Conservation (phyloP, 306 rosid species). For the Quercus berberidifolia region DNA sequence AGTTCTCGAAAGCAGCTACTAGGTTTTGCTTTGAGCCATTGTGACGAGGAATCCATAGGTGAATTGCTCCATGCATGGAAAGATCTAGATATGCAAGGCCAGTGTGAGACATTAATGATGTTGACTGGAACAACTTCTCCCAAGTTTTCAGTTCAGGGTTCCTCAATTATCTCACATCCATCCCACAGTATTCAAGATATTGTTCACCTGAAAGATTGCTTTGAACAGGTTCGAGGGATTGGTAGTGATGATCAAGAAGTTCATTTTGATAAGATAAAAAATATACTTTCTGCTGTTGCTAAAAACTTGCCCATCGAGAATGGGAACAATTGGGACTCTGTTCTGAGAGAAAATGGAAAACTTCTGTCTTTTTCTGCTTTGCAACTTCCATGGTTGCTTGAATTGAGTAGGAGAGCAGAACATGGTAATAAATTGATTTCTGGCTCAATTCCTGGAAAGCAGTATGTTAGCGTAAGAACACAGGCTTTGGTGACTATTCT, state of each 20-base stretch:
- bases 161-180: conserved; percentile 43
- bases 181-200: conserved; percentile 42
- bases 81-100: conserved; percentile 95
- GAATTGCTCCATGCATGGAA: conserved; percentile 95
- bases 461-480: conserved; percentile 46
- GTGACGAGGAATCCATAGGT: conserved; percentile 88
- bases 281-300: conserved; percentile 56
- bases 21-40: conserved; percentile 92
- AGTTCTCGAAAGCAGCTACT: conserved; percentile 80
- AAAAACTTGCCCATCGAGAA: conserved; percentile 64
- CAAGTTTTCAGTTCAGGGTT: conserved; percentile 48
- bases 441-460: conserved; percentile 42
- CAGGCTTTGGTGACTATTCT: conserved; percentile 78
- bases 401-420: conserved; percentile 59
- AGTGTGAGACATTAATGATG: conserved; percentile 64
- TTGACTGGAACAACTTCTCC: conserved; percentile 54
- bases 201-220: conserved; percentile 37
- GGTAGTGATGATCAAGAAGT: conserved; percentile 50
- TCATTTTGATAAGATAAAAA: conserved; percentile 47
- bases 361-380: conserved; percentile 70
- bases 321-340: conserved; percentile 59
- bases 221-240: conserved; percentile 35
- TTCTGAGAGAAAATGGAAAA: conserved; percentile 79
- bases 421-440: conserved; percentile 27
- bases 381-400: conserved; percentile 91